Base-by-base conservation (phyloP, 768 basidiomycete species). In the Cystobasidium onofrii region DNA sequence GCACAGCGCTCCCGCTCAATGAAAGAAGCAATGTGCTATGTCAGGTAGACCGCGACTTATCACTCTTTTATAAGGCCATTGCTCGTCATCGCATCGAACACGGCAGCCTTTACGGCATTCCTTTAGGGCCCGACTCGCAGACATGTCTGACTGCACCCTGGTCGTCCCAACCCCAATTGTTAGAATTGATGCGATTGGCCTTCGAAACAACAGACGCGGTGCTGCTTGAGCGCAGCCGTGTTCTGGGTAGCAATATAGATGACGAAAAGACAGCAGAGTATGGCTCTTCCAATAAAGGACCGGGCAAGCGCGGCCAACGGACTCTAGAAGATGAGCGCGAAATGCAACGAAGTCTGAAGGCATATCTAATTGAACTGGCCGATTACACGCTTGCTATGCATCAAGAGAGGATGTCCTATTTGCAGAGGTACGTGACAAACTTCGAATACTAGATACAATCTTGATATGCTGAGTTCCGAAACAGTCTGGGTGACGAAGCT, bases 41-140 rank as follows among this genome's bases (percentile, higher is more conserved):
- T 13, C 33, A 27, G 31, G 29, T 60, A 27, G 29, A 29, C 31
- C 25, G 57, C 57, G 57, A 60, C 36, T 41, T 36, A 41, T 15
- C 64, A 69, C 64, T 33, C 41, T 54, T 0, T n/a, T 50, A 90
- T 46, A 85, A 85, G 77, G 87, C 91, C 1, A 88, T 91, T 0
- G 83, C 87, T 63, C 86, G 88, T 39, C 91, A 90, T 80, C 86
- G 93, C 46, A 84, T 85, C 43, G 87, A 88, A 75, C 88, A 90
- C 77, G 79, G 85, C 1, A 83, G 84, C 9, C 86, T 89, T 10
- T 98, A 98, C 79, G 91, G 91, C 34, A 84, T 97, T 54, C 85
- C 86, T 27, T 83, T 88, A 86, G 3, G 86, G 87, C 85, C 84
- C 85, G 76, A 85, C 13, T 76, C 41, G 39, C 75, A 60, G 27